Conservation (phyloP, 108 stramenopile genomes). For the Aurantiochytrium sp. region DNA sequence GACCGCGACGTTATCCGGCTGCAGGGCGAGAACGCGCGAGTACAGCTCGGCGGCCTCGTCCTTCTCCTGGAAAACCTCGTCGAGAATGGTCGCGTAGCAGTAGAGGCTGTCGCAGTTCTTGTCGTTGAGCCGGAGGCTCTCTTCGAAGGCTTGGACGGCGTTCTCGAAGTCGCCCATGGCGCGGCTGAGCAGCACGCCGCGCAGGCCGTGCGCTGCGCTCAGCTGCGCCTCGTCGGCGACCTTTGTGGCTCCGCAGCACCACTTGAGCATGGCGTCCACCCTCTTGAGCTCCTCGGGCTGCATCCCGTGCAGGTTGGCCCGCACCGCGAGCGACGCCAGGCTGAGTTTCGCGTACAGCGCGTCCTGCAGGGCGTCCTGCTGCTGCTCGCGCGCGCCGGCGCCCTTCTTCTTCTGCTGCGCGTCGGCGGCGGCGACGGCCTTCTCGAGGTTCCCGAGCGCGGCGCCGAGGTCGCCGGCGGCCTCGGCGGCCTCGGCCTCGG, state of each 20-base stretch:
- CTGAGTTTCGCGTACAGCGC: not conserved
- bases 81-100: not conserved
- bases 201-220: not conserved
- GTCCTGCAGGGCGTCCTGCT: not conserved
- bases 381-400: no score
- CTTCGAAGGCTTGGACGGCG: not conserved
- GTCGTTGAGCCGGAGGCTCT: not conserved
- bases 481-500: no score
- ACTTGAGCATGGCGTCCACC: not conserved
- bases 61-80: not conserved
- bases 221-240: not conserved
- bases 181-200: not conserved
- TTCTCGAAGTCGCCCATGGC: not conserved
- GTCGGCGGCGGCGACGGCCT: no score
- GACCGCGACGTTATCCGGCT: not conserved
- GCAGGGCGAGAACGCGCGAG: not conserved
- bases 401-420: no score
- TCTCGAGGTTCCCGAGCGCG: no score
- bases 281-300: not conserved
- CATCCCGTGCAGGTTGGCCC: not conserved
- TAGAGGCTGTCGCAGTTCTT: not conserved
- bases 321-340: not conserved
- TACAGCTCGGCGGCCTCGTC: not conserved
- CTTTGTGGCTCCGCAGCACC: not conserved
- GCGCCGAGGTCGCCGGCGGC: no score